phyloP scores from a whole-genome alignment of 768 basidiomycete genomes.

The Cyclocybe cylindracea region DNA sequence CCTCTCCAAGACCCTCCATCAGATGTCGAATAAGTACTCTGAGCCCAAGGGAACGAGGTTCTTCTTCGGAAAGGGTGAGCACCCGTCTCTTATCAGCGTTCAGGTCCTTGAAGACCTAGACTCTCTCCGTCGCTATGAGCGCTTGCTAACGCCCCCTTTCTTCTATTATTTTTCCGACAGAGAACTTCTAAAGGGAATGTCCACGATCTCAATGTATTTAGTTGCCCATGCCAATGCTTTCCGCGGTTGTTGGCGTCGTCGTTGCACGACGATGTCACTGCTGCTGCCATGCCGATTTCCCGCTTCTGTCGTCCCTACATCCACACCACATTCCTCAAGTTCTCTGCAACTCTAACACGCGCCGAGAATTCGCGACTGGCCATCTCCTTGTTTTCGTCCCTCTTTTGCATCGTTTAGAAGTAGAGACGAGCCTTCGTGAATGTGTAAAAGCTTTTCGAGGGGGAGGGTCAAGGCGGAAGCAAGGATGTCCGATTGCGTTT shows the following conservation, averaged over 20 bases:
- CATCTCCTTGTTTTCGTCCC: background rate
- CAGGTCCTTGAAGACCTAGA: no score
- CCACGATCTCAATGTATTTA: no score
- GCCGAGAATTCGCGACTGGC: no score
- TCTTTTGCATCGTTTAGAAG: constrained; percentile 1
- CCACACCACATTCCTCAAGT: no score
- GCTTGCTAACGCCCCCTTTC: background rate
- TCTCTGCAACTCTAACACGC: no score
- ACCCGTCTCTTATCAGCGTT: background rate
- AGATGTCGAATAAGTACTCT: constrained; percentile 86
- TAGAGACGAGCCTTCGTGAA: constrained; percentile 7
- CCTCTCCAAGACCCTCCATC: constrained; percentile 71
- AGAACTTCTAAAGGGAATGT: constrained; percentile 10
- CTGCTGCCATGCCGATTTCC: no score
- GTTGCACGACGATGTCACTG: no score
- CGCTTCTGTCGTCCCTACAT: no score
- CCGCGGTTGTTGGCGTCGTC: no score
- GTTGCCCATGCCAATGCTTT: no score
- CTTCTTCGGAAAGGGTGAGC: constrained; percentile 87
- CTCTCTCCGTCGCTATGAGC: no score
- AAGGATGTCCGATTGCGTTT: background rate
- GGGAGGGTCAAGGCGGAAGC: no score
- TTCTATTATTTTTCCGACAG: background rate
- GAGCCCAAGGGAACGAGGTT: constrained; percentile 76
- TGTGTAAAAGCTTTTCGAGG: constrained; percentile 5